These are phyloP conservation scores for Sporothrix dimorphospora DNA, from an alignment of 2,329 filamentous ascomycete genomes.

Conservation along the genomic window DNA sequence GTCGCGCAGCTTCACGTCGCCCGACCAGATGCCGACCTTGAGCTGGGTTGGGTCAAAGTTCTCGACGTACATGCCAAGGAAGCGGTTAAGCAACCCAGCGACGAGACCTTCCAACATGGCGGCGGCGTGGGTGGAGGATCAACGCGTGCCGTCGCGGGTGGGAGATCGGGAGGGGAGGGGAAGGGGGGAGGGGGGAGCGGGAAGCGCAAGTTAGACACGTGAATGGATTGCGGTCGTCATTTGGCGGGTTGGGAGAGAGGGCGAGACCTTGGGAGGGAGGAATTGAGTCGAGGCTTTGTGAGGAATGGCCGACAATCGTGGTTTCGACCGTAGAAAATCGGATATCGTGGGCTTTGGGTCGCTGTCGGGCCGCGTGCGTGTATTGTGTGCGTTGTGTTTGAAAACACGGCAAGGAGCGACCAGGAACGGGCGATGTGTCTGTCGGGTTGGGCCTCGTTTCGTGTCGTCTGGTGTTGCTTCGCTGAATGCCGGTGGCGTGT, in stretches of 20 bases:
- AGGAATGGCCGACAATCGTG: neutral
- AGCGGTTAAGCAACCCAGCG: slow-evolving; percentile 95
- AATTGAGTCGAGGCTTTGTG: neutral
- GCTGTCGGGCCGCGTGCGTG: neutral
- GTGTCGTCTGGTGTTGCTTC: neutral
- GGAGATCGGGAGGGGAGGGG: neutral
- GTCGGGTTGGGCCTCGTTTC: neutral
- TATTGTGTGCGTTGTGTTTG: neutral
- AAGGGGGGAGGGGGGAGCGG: neutral
- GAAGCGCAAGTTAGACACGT: neutral
- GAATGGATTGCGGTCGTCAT: slow-evolving; percentile 6
- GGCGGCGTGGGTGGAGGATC: slow-evolving; percentile 42
- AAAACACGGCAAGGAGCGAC: neutral
- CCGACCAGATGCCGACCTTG: slow-evolving; percentile 98
- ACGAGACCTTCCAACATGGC: slow-evolving; percentile 96
- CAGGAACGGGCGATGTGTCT: slow-evolving; percentile 2
- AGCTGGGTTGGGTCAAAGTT: slow-evolving; percentile 98
- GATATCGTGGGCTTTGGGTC: neutral
- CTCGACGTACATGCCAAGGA: slow-evolving; percentile 99
- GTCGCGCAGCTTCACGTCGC: slow-evolving; percentile 92
- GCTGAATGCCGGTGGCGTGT: slow-evolving; percentile 23
- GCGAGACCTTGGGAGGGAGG: neutral
- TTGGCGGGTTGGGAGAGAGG: neutral
- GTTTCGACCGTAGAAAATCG: neutral
- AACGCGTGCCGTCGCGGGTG: neutral